phyloP scores from a whole-genome alignment of 805 yeast genomes.

The Metschnikowia dekortorum region DNA sequence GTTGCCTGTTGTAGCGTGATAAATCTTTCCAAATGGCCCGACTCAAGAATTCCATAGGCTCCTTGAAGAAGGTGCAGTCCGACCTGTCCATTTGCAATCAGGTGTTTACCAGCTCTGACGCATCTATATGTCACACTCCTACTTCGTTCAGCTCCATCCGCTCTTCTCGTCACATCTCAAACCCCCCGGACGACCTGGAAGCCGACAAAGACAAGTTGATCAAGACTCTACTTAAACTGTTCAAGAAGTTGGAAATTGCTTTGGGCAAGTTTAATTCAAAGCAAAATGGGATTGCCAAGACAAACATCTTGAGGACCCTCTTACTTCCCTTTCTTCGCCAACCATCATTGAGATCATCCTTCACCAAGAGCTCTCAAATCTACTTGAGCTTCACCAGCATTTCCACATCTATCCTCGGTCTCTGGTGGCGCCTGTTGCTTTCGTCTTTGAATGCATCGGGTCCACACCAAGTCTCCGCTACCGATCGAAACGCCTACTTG shows the following conservation, averaged over 20 bases:
- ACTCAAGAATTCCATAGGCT: conserved; percentile 1
- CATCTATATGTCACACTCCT: not conserved
- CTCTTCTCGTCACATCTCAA: not conserved
- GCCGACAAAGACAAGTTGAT: conserved; percentile 10
- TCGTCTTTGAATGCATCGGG: conserved; percentile 10
- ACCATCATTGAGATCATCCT: conserved; percentile 19
- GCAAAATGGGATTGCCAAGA: conserved; percentile 17
- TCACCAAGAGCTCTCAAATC: conserved; percentile 20
- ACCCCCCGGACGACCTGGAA: conserved; percentile 1
- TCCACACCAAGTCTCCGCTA: conserved; percentile 31
- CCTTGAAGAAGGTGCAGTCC: conserved; percentile 1
- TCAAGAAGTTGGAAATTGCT: conserved; percentile 40
- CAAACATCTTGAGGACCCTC: conserved; percentile 44
- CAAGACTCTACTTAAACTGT: conserved; percentile 13
- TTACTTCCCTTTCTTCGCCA: conserved; percentile 28
- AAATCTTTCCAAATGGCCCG: not conserved
- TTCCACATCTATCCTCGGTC: conserved; percentile 30
- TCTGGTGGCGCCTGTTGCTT: conserved; percentile 55
- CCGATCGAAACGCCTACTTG: conserved; percentile 49
- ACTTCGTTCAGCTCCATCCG: conserved; percentile 1
- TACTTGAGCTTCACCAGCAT: conserved; percentile 32
- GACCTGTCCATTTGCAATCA: not conserved
- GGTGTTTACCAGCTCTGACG: not conserved
- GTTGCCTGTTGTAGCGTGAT: not conserved
- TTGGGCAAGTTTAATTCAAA: conserved; percentile 36